A percentile compares a stretch with the other conserved stretches of the same genome.
These are phyloP conservation scores for Sordariomycetes sp. DNA, from an alignment of 2,329 filamentous ascomycete genomes.

Conservation along the genomic window DNA sequence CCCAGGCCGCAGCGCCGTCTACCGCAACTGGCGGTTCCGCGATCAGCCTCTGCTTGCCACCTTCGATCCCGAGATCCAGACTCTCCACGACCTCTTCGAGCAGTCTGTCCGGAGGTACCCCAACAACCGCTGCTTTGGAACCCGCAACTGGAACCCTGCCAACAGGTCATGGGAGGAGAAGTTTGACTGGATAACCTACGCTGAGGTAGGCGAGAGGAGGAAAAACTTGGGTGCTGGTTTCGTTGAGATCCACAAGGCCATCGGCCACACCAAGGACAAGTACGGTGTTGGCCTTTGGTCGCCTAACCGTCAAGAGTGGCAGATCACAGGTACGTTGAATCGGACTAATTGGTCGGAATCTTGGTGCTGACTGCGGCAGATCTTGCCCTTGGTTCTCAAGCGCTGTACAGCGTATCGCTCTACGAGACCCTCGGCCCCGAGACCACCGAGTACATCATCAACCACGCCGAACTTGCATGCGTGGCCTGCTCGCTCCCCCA, in stretches of 20 bases:
- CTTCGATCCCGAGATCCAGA: conserved; percentile 60
- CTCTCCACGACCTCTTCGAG: conserved; percentile 77
- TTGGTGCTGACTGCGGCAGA: no score
- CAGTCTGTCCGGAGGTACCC: conserved; percentile 51
- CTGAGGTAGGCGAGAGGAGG: conserved; percentile 66
- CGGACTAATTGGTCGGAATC: no score
- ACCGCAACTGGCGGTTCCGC: conserved; percentile 72
- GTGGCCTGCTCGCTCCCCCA: conserved; percentile 75
- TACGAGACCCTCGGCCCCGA: conserved; percentile 94
- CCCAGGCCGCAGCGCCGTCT: conserved; percentile 65
- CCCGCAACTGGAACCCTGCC: conserved; percentile 66
- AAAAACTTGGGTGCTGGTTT: conserved; percentile 81
- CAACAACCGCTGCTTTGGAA: conserved; percentile 67
- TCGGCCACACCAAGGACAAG: conserved; percentile 52
- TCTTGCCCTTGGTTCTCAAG: conserved; percentile 77
- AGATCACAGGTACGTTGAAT: conserved; percentile 65
- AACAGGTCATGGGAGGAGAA: conserved; percentile 65
- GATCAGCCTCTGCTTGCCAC: conserved; percentile 64
- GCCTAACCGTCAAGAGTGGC: conserved; percentile 81
- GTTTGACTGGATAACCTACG: conserved; percentile 79
- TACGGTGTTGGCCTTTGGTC: conserved; percentile 80
- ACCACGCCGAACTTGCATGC: conserved; percentile 69
- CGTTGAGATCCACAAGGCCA: conserved; percentile 68
- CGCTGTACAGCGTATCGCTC: conserved; percentile 81
- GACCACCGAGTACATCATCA: conserved; percentile 90